phyloP scores from a whole-genome alignment of 192 early-diverging fungal species.

The Gaertneriomyces semiglobifer region DNA sequence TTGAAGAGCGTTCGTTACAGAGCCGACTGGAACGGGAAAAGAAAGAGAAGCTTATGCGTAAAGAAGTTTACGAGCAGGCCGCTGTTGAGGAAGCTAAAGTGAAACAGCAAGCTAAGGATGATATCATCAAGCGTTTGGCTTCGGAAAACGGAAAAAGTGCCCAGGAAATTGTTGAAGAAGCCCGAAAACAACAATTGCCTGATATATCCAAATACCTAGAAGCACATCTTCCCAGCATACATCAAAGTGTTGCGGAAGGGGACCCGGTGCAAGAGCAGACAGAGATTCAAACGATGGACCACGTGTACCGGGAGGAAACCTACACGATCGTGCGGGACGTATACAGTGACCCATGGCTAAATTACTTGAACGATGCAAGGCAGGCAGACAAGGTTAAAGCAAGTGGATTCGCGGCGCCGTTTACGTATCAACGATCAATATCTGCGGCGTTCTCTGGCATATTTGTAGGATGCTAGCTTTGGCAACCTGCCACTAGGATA shows the following conservation, averaged over 20 bases:
- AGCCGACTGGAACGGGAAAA: conserved; percentile 41
- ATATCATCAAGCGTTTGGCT: conserved; percentile 72
- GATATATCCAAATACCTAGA: conserved; percentile 26
- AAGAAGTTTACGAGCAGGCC: conserved; percentile 68
- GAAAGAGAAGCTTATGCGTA: conserved; percentile 53
- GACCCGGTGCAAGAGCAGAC: conserved; percentile 18
- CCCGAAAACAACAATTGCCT: conserved; percentile 7
- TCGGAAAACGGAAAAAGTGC: conserved; percentile 24
- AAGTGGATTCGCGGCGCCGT: conserved; percentile 42
- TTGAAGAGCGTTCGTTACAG: conserved; percentile 42
- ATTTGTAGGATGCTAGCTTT: conserved; percentile 11
- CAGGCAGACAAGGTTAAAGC: conserved; percentile 31
- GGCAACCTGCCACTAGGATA: no score
- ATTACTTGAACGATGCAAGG: conserved; percentile 21
- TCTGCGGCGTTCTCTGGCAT: conserved; percentile 34
- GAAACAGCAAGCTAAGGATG: conserved; percentile 63
- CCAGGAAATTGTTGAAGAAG: conserved; percentile 28
- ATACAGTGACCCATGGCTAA: conserved; percentile 55
- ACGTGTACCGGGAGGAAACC: conserved; percentile 43
- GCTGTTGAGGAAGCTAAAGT: conserved; percentile 67
- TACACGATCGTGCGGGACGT: conserved; percentile 30
- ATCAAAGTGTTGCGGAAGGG: conserved; percentile 13
- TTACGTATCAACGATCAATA: conserved; percentile 44
- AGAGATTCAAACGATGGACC: conserved; percentile 53
- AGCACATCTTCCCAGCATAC: conserved; percentile 7